These are phyloP conservation scores for Neurospora discreta DNA, from an alignment of 495 filamentous ascomycete genomes.

Conservation along the genomic window DNA sequence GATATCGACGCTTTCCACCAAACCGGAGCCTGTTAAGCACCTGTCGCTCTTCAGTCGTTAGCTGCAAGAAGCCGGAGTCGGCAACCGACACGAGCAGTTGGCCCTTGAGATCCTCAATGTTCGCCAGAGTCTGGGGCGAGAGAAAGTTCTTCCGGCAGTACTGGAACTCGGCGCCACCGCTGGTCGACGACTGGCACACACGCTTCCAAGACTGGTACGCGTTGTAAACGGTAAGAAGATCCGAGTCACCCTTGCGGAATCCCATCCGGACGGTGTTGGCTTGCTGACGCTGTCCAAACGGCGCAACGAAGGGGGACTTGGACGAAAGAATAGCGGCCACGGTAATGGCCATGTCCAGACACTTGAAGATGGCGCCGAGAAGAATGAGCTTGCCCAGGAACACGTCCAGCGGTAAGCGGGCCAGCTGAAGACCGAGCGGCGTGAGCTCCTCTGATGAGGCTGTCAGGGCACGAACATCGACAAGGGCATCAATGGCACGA, in stretches of 20 bases:
- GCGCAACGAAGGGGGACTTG: slow-evolving; percentile 83
- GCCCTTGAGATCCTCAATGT: slow-evolving; percentile 89
- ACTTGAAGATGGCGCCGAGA: slow-evolving; percentile 72
- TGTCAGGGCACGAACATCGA: slow-evolving; percentile 88
- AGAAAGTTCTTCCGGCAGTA: slow-evolving; percentile 93
- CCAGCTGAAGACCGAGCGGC: slow-evolving; percentile 72
- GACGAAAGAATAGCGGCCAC: slow-evolving; percentile 88
- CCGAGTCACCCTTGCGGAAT: slow-evolving; percentile 81
- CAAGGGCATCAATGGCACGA: slow-evolving; percentile 78
- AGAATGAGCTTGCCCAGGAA: slow-evolving; percentile 90
- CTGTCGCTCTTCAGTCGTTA: slow-evolving; percentile 56
- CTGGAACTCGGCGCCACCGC: slow-evolving; percentile 56
- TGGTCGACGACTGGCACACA: slow-evolving; percentile 49
- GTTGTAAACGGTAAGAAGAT: slow-evolving; percentile 85
- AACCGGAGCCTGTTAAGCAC: slow-evolving; percentile 47
- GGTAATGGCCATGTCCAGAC: slow-evolving; percentile 79
- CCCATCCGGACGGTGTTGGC: slow-evolving; percentile 64
- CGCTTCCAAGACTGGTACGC: slow-evolving; percentile 83
- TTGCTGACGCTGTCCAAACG: slow-evolving; percentile 70
- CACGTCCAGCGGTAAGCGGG: slow-evolving; percentile 82
- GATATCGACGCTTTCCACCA: slow-evolving; percentile 42
- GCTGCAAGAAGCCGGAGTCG: slow-evolving; percentile 68
- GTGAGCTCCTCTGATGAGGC: slow-evolving; percentile 64
- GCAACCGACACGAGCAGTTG: slow-evolving; percentile 73
- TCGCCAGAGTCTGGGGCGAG: slow-evolving; percentile 66